These are phyloP conservation scores for Phaffia tasmanica DNA, from an alignment of 768 basidiomycete species.

Conservation along the genomic window DNA sequence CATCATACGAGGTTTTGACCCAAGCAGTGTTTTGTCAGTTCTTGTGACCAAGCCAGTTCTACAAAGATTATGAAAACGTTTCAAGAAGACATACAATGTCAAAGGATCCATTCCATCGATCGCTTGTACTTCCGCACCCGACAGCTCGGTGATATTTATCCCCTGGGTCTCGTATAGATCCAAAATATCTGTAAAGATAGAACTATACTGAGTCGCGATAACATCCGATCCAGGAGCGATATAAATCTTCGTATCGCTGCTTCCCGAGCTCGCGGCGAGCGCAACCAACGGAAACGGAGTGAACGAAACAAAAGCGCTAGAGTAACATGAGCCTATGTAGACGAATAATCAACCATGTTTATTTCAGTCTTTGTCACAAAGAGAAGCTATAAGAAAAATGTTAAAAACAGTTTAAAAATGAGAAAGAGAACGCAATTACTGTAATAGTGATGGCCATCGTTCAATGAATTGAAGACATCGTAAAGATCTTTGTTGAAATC, in stretches of 20 bases:
- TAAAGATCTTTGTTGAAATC: constrained; percentile 10
- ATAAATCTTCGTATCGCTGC: constrained; percentile 6
- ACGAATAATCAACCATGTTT: neutral
- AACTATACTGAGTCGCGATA: constrained; percentile 5
- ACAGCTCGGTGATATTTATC: neutral
- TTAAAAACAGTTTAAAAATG: neutral
- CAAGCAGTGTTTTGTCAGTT: neutral
- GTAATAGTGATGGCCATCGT: constrained; percentile 13
- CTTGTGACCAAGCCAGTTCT: too few species aligned
- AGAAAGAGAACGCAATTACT: neutral
- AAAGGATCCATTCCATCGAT: constrained; percentile 16
- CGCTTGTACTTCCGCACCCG: constrained; percentile 5
- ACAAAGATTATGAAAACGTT: too few species aligned
- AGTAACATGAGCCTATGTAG: neutral
- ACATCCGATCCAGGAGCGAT: neutral
- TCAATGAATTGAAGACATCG: neutral
- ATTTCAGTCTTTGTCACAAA: too few species aligned
- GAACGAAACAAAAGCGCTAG: neutral
- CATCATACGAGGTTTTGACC: neutral
- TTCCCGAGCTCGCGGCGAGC: neutral
- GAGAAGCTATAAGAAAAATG: too few species aligned
- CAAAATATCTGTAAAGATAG: neutral
- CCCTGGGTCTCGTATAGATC: neutral
- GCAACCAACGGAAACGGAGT: constrained; percentile 5
- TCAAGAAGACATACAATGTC: neutral